phyloP scores from a whole-genome alignment of 2,329 filamentous ascomycete species.

The Mycogone perniciosa region DNA sequence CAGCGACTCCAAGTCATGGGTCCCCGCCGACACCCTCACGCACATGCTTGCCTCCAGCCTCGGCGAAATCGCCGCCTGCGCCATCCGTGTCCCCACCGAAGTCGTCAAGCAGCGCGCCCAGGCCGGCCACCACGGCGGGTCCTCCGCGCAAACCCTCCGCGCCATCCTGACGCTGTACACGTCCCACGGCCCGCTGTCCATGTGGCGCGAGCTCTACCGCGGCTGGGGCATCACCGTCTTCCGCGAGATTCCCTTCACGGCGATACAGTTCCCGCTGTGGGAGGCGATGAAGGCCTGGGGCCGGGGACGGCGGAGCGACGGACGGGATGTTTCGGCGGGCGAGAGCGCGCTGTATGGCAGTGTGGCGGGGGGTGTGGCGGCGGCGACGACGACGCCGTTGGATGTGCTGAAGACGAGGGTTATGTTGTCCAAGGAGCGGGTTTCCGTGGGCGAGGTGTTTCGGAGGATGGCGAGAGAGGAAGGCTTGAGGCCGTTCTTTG shows the following conservation, averaged over 20 bases:
- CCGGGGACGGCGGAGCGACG: conserved; percentile 30
- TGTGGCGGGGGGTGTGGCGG: conserved; percentile 75
- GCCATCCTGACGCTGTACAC: conserved; percentile 56
- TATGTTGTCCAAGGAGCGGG: conserved; percentile 74
- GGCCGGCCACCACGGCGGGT: conserved; percentile 71
- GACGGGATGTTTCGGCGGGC: conserved; percentile 53
- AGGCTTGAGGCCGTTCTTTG: conserved; percentile 64
- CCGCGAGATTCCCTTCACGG: conserved; percentile 93
- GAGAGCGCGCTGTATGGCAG: conserved; percentile 85
- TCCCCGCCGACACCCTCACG: conserved; percentile 31
- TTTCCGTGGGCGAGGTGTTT: conserved; percentile 54
- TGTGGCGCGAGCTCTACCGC: conserved; percentile 81
- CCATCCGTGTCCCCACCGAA: conserved; percentile 88
- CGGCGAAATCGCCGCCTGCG: conserved; percentile 88
- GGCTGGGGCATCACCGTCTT: conserved; percentile 91
- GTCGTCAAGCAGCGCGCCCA: conserved; percentile 97
- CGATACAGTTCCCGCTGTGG: conserved; percentile 97
- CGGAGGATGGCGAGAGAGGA: conserved; percentile 57
- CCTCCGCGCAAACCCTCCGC: conserved; percentile 58
- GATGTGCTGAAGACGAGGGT: conserved; percentile 96
- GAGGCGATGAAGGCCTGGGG: conserved; percentile 79
- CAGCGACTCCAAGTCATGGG: conserved; percentile 6
- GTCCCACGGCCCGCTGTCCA: conserved; percentile 42
- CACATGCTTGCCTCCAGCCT: conserved; percentile 83
- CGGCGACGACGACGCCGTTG: conserved; percentile 82